phyloP scores from a whole-genome alignment of 2,329 filamentous ascomycete genomes.

The Periglandula ipomoeae region DNA sequence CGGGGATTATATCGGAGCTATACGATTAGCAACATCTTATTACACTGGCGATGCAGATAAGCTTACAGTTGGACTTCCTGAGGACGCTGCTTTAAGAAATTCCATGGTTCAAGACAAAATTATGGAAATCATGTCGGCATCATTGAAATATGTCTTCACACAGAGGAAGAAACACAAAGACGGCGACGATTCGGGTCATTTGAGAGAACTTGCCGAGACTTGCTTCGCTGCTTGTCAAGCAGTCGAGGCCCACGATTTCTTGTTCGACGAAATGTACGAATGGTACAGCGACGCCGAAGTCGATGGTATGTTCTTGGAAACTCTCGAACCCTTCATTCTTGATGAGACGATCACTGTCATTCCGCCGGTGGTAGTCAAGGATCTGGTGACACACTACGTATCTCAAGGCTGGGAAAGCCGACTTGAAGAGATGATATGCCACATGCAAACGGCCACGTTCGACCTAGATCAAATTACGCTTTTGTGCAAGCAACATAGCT shows the following conservation, averaged over 20 bases:
- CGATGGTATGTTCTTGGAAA: slow-evolving; percentile 74
- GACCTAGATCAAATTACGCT: slow-evolving; percentile 89
- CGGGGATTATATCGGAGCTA: slow-evolving; percentile 90
- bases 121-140: slow-evolving; percentile 87
- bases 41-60: slow-evolving; percentile 89
- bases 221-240: slow-evolving; percentile 77
- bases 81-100: slow-evolving; percentile 68
- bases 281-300: slow-evolving; percentile 73
- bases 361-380: slow-evolving; percentile 78
- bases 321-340: slow-evolving; percentile 79
- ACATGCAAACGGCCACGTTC: slow-evolving; percentile 81
- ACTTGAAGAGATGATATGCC: slow-evolving; percentile 89
- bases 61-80: slow-evolving; percentile 84
- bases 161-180: slow-evolving; percentile 44
- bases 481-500: slow-evolving; percentile 80
- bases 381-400: slow-evolving; percentile 74
- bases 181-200: slow-evolving; percentile 43
- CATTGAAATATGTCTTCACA: slow-evolving; percentile 78
- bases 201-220: slow-evolving; percentile 70
- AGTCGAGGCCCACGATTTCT: slow-evolving; percentile 69
- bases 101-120: slow-evolving; percentile 80
- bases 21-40: slow-evolving; percentile 83
- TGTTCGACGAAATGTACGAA: slow-evolving; percentile 86
- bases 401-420: slow-evolving; percentile 63
- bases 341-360: slow-evolving; percentile 65